Evolutionary conservation across 345 rosid species (phyloP).

Genomic region (Citrus mangshanensis): DNA sequence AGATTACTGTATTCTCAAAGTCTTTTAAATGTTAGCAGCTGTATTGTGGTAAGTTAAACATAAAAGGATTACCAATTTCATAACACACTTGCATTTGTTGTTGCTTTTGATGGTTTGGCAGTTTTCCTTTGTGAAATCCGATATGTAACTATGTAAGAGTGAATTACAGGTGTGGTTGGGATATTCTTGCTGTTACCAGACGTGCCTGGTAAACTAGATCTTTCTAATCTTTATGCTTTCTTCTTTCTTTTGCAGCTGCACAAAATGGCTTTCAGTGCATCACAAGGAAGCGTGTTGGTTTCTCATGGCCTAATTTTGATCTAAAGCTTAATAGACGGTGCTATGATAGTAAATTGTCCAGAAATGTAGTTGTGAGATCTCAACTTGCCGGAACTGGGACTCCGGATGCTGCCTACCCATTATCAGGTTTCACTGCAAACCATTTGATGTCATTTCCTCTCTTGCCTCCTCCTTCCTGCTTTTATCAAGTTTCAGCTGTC

Average conservation of each 20-base stretch:
- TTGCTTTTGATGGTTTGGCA: not conserved
- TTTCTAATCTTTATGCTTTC: slow-evolving; percentile 5
- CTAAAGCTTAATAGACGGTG: slow-evolving; percentile 21
- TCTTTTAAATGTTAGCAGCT: not conserved
- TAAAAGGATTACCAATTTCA: not conserved
- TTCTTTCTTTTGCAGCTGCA: slow-evolving; percentile 33
- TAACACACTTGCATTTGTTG: not conserved
- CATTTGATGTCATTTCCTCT: not conserved
- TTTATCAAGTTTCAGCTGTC: slow-evolving; percentile 1
- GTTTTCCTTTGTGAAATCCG: not conserved
- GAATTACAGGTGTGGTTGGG: not conserved
- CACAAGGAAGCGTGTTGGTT: slow-evolving; percentile 26
- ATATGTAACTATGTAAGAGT: not conserved
- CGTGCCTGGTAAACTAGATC: not conserved
- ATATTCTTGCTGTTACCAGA: not conserved
- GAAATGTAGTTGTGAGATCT: slow-evolving; percentile 44
- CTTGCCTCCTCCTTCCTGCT: not conserved
- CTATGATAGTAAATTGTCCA: slow-evolving; percentile 27
- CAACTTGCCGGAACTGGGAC: slow-evolving; percentile 60
- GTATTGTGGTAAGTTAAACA: not conserved
- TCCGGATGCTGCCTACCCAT: slow-evolving; percentile 39
- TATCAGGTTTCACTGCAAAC: slow-evolving; percentile 52
- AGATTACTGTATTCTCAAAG: not conserved
- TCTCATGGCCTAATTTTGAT: slow-evolving; percentile 21
- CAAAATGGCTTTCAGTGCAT: slow-evolving; percentile 23